Conservation (phyloP, 2,329 filamentous ascomycete species). For the Gyromitra esculenta region DNA sequence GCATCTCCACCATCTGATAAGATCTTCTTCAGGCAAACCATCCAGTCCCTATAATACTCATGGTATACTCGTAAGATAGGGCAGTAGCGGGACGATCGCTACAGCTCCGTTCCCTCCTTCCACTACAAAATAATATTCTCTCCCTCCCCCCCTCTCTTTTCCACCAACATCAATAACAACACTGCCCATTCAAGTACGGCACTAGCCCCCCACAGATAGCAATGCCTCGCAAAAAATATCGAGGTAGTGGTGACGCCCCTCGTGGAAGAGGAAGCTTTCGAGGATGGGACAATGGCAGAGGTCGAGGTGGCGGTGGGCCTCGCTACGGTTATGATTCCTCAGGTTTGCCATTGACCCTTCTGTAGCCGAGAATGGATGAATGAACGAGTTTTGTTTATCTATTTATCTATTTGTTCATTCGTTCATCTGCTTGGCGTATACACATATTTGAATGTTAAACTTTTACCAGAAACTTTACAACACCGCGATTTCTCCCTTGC, state of each 20-base stretch:
- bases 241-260: constrained; percentile 40
- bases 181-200: neutral
- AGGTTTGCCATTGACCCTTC: constrained; percentile 19
- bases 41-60: neutral
- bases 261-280: constrained; percentile 27
- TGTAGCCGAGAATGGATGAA: neutral
- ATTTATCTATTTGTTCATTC: too few species aligned
- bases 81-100: neutral
- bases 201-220: neutral
- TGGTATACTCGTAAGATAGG: neutral
- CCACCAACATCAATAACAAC: too few species aligned
- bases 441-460: too few species aligned
- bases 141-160: neutral
- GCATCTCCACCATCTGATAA: constrained; percentile 9
- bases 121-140: neutral
- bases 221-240: constrained; percentile 37
- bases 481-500: constrained; percentile 35
- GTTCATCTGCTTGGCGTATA: too few species aligned
- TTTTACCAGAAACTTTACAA: constrained; percentile 18
- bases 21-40: constrained; percentile 27
- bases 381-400: too few species aligned
- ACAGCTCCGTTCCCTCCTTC: neutral
- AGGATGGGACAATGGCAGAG: constrained; percentile 46
- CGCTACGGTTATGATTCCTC: constrained; percentile 1
- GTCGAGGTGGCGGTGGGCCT: constrained; percentile 38